A percentile compares a stretch with the other conserved stretches of the same genome.
These are phyloP conservation scores for Nitzschia sp. DNA, from an alignment of 108 stramenopile genomes.

Conservation along the genomic window DNA sequence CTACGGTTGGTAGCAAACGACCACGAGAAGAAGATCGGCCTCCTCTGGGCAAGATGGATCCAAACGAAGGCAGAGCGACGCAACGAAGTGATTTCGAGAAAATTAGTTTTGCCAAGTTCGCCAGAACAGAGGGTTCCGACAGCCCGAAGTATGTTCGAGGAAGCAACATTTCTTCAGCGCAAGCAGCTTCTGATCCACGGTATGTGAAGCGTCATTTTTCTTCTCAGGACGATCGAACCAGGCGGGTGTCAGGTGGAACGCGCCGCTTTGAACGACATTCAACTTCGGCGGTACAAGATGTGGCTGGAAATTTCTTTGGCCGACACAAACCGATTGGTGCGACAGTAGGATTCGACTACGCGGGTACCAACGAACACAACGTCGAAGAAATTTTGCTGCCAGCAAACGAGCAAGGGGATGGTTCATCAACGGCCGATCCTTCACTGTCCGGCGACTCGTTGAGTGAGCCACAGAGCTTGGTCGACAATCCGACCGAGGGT, in stretches of 20 bases:
- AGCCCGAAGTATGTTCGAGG: too few species aligned
- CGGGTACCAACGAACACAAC: neutral
- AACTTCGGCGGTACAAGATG: neutral
- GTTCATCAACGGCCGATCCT: neutral
- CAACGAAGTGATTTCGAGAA: too few species aligned
- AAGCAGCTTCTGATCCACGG: neutral
- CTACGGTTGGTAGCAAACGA: neutral
- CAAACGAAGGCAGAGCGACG: neutral
- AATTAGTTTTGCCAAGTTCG: conserved; percentile 3
- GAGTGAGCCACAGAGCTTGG: neutral
- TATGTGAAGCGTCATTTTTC: conserved; percentile 6
- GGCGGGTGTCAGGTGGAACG: neutral
- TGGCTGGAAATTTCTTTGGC: too few species aligned
- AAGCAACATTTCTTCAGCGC: too few species aligned
- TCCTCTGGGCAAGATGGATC: neutral
- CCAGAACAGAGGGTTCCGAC: neutral
- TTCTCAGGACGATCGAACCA: neutral
- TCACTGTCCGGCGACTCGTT: neutral
- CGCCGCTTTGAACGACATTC: neutral
- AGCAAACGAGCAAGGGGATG: neutral
- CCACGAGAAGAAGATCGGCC: neutral
- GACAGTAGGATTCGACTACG: too few species aligned
- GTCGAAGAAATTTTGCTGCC: neutral
- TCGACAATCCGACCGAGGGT: neutral
- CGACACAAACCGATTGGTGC: too few species aligned